A percentile compares a stretch with the other conserved stretches of the same genome.
Evolutionary conservation across 2,329 filamentous ascomycete genomes (phyloP).

Genomic region (Fonsecaea pedrosoi): DNA sequence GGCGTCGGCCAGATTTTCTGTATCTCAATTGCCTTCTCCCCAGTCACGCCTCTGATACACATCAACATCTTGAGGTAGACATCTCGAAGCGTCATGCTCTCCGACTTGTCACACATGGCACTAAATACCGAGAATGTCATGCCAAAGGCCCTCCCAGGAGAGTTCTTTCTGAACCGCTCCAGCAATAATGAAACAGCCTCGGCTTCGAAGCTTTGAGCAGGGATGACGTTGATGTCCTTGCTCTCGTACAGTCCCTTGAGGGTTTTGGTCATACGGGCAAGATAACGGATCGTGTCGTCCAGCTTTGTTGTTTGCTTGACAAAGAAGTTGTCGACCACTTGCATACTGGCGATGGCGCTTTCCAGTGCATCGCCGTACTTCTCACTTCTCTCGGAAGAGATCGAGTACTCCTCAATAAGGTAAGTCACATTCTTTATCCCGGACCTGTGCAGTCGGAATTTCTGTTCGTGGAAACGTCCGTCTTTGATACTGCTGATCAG

Average conservation of each 20-base stretch:
- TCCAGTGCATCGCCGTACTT: slow-evolving; percentile 71
- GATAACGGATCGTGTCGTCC: slow-evolving; percentile 78
- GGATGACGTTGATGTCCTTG: slow-evolving; percentile 35
- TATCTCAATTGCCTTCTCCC: slow-evolving; percentile 79
- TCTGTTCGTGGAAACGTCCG: slow-evolving; percentile 82
- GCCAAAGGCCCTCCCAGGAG: slow-evolving; percentile 64
- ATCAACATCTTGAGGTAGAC: slow-evolving; percentile 85
- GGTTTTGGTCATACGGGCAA: slow-evolving; percentile 73
- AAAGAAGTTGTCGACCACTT: slow-evolving; percentile 80
- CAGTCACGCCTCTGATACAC: slow-evolving; percentile 76
- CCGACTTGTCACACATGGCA: slow-evolving; percentile 75
- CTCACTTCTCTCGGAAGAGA: slow-evolving; percentile 61
- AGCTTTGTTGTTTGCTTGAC: slow-evolving; percentile 76
- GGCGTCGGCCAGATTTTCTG: slow-evolving; percentile 81
- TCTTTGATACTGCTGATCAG: slow-evolving; percentile 82
- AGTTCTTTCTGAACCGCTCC: slow-evolving; percentile 61
- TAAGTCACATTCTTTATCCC: slow-evolving; percentile 80
- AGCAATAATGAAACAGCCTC: slow-evolving; percentile 71
- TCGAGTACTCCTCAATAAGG: slow-evolving; percentile 74
- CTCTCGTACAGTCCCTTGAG: slow-evolving; percentile 67
- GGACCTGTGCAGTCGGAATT: slow-evolving; percentile 75
- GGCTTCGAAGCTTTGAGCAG: slow-evolving; percentile 47
- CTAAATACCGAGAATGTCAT: slow-evolving; percentile 76
- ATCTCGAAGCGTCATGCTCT: slow-evolving; percentile 74
- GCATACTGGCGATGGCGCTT: slow-evolving; percentile 76